These are phyloP conservation scores for Asterionellopsis glacialis DNA, from an alignment of 108 stramenopile genomes.

Conservation along the genomic window DNA sequence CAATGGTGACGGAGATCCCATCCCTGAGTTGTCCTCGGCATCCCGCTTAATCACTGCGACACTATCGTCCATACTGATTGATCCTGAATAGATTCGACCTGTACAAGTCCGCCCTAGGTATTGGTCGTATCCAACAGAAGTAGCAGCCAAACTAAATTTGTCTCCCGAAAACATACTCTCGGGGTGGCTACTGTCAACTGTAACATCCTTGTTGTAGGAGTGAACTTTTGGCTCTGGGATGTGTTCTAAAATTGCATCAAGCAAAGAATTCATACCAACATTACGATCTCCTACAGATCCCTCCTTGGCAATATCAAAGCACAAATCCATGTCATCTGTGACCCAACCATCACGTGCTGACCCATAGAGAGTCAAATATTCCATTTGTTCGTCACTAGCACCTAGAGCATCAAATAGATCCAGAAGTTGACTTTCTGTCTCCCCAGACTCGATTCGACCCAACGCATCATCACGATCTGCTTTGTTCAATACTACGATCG, in stretches of 20 bases:
- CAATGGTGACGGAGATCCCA: constrained; percentile 19
- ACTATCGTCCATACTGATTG: constrained; percentile 38
- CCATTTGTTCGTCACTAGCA: constrained; percentile 88
- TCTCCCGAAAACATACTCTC: constrained; percentile 23
- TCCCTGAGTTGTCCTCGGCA: neutral
- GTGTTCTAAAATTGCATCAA: constrained; percentile 73
- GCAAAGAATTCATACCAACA: constrained; percentile 68
- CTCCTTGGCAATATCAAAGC: constrained; percentile 44
- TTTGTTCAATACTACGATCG: constrained; percentile 98
- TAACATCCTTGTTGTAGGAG: constrained; percentile 19
- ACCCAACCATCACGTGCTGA: constrained; percentile 90
- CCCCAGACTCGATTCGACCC: constrained; percentile 75
- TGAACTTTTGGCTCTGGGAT: constrained; percentile 75
- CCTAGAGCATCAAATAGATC: constrained; percentile 87
- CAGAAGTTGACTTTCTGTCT: constrained; percentile 84
- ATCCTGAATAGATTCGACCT: constrained; percentile 72
- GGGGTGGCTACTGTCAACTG: constrained; percentile 10
- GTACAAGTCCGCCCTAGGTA: constrained; percentile 83
- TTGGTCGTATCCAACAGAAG: constrained; percentile 82
- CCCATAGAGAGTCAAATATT: constrained; percentile 90
- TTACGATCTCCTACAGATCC: constrained; percentile 10
- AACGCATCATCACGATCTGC: constrained; percentile 81
- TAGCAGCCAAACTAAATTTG: constrained; percentile 79
- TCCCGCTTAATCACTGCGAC: constrained; percentile 42
- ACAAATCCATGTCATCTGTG: constrained; percentile 62